These are phyloP conservation scores for Sporisorium exsertum DNA, from an alignment of 1,284 basidiomycete genomes.

Conservation along the genomic window DNA sequence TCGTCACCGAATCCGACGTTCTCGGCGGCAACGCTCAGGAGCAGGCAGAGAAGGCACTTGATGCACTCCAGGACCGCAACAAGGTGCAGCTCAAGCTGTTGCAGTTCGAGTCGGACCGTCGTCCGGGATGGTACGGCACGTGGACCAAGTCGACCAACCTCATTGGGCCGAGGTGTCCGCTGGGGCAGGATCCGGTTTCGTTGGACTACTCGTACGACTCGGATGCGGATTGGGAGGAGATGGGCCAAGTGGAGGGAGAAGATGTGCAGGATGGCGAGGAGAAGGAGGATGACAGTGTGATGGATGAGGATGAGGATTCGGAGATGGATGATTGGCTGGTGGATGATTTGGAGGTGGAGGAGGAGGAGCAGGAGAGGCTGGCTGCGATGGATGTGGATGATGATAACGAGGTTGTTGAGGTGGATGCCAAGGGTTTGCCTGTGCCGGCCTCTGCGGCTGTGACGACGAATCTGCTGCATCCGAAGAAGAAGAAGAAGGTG, in stretches of 20 bases:
- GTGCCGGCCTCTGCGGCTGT: constrained; percentile 15
- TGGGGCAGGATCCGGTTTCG: constrained; percentile 65
- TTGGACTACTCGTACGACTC: constrained; percentile 67
- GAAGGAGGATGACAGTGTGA: constrained; percentile 49
- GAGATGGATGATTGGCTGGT: constrained; percentile 69
- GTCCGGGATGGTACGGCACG: constrained; percentile 67
- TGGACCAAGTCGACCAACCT: constrained; percentile 65
- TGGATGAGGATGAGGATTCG: constrained; percentile 60
- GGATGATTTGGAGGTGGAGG: constrained; percentile 65
- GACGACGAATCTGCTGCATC: constrained; percentile 38
- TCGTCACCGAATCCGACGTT: constrained; percentile 65
- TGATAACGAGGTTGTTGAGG: constrained; percentile 30
- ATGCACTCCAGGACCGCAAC: constrained; percentile 55
- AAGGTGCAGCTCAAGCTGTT: constrained; percentile 65
- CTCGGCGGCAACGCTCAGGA: constrained; percentile 63
- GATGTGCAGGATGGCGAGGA: constrained; percentile 60
- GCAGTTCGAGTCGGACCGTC: constrained; percentile 62
- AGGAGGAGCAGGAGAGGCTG: constrained; percentile 34
- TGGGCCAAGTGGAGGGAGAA: constrained; percentile 63
- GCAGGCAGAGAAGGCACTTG: constrained; percentile 55
- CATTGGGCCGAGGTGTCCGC: constrained; percentile 59
- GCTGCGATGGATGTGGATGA: constrained; percentile 35
- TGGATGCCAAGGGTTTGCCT: constrained; percentile 41
- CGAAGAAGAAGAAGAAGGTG: constrained; percentile 66
- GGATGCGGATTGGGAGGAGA: constrained; percentile 68